These are phyloP conservation scores for Apiotrichum veenhuisii DNA, from an alignment of 1,284 basidiomycete genomes.

Conservation along the genomic window DNA sequence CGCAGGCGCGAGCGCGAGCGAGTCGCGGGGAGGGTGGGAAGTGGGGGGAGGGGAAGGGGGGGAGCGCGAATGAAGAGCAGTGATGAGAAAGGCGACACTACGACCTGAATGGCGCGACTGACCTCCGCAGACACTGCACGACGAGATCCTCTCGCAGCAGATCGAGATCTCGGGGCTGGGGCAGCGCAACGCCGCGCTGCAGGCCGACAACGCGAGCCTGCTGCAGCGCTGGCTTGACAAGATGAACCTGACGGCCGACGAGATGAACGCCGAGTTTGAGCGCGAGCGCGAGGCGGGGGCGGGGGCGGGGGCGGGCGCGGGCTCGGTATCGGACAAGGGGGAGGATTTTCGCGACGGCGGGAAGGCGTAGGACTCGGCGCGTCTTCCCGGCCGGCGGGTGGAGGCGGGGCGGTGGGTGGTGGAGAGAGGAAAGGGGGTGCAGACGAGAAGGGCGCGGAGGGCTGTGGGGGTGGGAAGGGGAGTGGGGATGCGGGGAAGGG, in stretches of 20 bases:
- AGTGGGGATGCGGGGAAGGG: neutral
- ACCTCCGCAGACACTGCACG: slow-evolving; percentile 72
- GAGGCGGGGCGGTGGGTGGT: neutral
- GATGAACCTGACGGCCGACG: slow-evolving; percentile 86
- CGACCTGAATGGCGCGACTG: neutral
- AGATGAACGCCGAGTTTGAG: slow-evolving; percentile 77
- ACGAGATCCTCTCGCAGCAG: slow-evolving; percentile 85
- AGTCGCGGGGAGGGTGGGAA: no score
- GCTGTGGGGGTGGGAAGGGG: no score
- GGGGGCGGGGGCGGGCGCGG: neutral
- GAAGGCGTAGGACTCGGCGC: slow-evolving; percentile 22
- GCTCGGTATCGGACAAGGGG: neutral
- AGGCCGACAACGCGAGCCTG: slow-evolving; percentile 88
- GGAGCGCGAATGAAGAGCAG: no score
- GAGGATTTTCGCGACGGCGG: slow-evolving; percentile 38
- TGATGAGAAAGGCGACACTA: neutral
- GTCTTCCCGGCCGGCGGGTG: slow-evolving; percentile 10
- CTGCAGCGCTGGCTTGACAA: slow-evolving; percentile 93
- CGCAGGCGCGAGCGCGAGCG: no score
- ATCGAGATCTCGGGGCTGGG: slow-evolving; percentile 86
- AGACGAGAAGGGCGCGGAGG: neutral
- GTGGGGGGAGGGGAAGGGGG: no score
- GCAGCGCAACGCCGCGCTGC: slow-evolving; percentile 75
- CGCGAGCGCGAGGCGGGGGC: slow-evolving; percentile 24
- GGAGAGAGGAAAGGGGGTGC: neutral